A percentile compares a stretch with the other conserved stretches of the same genome.
Conservation (phyloP, 495 filamentous ascomycete genomes). For the Sporormia fimetaria region DNA sequence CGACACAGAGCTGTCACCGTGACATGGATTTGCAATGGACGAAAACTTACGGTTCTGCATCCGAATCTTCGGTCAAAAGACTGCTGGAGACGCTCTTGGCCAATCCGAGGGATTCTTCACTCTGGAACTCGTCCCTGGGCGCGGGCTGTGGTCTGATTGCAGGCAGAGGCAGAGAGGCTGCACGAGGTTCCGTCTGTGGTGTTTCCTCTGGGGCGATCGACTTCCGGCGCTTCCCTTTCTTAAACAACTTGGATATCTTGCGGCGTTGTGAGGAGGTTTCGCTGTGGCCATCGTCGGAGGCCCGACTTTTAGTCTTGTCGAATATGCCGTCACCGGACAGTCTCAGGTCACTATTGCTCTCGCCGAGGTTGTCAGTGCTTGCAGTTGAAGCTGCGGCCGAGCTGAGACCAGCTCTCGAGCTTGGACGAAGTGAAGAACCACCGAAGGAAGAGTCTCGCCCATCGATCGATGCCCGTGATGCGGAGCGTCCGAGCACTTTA, state of each 20-base stretch:
- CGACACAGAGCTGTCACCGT: background rate
- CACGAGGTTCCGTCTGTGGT: constrained; percentile 5
- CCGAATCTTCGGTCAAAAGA: constrained; percentile 59
- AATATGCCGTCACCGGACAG: constrained; percentile 29
- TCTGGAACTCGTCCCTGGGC: constrained; percentile 8
- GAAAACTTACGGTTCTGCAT: constrained; percentile 53
- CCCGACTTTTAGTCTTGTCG: constrained; percentile 24
- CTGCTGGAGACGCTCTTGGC: constrained; percentile 41
- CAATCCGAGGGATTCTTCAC: constrained; percentile 30
- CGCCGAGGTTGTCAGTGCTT: constrained; percentile 20
- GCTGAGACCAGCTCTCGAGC: constrained; percentile 17
- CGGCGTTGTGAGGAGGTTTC: constrained; percentile 33
- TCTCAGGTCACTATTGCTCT: constrained; percentile 16
- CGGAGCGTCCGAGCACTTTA: no score
- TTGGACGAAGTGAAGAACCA: background rate
- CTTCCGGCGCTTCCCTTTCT: constrained; percentile 38
- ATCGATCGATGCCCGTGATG: background rate
- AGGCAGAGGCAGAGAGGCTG: constrained; percentile 19
- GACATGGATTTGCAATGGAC: background rate
- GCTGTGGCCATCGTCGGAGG: constrained; percentile 23
- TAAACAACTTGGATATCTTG: constrained; percentile 44
- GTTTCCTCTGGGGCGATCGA: constrained; percentile 15
- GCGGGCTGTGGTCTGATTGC: background rate
- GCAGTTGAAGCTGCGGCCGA: constrained; percentile 27
- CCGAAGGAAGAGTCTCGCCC: constrained; percentile 7